A percentile compares a stretch with the other conserved stretches of the same genome.
phyloP scores from a whole-genome alignment of 495 filamentous ascomycete species.

The Aspergillus ostianus region DNA sequence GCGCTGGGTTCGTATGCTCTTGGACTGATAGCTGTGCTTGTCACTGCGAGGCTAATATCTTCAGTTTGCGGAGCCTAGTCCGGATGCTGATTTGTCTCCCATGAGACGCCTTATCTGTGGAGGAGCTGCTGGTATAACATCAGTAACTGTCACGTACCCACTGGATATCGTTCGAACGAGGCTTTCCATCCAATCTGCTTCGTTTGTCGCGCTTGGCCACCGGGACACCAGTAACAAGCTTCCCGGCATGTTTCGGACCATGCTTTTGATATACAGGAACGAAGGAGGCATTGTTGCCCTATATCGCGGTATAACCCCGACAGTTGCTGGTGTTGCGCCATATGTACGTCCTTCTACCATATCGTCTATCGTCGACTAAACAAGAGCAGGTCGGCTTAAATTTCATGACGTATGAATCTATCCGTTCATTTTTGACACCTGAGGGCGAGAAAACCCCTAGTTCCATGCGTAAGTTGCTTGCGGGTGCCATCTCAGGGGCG shows the following conservation, averaged over 20 bases:
- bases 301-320: conserved; percentile 91
- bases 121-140: conserved; percentile 89
- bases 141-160: conserved; percentile 76
- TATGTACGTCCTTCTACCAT: conserved; percentile 62
- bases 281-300: conserved; percentile 83
- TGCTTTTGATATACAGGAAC: conserved; percentile 80
- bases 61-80: conserved; percentile 72
- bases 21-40: not conserved
- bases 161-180: conserved; percentile 96
- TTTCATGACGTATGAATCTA: conserved; percentile 95
- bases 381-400: conserved; percentile 79
- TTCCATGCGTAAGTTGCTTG: conserved; percentile 75
- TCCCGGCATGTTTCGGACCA: conserved; percentile 89
- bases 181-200: conserved; percentile 93
- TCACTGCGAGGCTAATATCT: conserved; percentile 1
- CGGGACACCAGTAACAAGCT: conserved; percentile 52
- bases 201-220: conserved; percentile 72
- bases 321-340: conserved; percentile 91
- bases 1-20: not conserved
- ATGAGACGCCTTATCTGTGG: conserved; percentile 76
- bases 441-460: conserved; percentile 85
- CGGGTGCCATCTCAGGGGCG: conserved; percentile 90
- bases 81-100: conserved; percentile 65
- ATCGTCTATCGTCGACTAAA: conserved; percentile 20
- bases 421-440: conserved; percentile 78